phyloP scores from a whole-genome alignment of 148 eudicot genomes.

The Camellia sinensis region DNA sequence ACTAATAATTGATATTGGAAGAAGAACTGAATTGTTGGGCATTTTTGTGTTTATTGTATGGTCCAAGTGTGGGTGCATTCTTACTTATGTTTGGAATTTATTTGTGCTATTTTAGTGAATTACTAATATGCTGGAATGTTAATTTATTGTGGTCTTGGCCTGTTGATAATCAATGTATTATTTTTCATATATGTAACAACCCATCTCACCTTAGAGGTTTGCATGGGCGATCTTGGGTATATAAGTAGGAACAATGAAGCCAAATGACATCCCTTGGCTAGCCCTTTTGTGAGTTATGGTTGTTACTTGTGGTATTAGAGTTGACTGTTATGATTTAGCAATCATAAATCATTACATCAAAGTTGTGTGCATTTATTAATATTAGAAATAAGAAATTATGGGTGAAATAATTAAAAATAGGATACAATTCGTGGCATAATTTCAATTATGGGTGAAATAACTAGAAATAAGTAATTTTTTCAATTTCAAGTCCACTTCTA shows the following conservation, averaged over 20 bases:
- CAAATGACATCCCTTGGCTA: too few relatives aligned
- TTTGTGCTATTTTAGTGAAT: background rate
- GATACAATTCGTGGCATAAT: too few relatives aligned
- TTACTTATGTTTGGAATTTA: background rate
- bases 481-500: background rate
- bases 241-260: too few relatives aligned
- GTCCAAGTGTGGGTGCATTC: background rate
- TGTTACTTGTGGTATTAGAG: too few relatives aligned
- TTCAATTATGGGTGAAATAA: background rate
- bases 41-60: background rate
- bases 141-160: slow-evolving; percentile 2
- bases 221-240: too few relatives aligned
- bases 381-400: background rate
- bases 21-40: background rate
- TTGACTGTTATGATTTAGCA: too few relatives aligned
- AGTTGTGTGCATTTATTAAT: too few relatives aligned
- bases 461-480: background rate
- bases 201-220: background rate
- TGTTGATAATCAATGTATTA: background rate
- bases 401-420: too few relatives aligned
- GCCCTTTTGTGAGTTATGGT: too few relatives aligned
- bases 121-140: background rate
- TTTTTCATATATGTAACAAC: too few relatives aligned
- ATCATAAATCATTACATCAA: too few relatives aligned
- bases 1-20: background rate